Conservation (phyloP, 768 basidiomycete genomes). For the Podaxis rugospora region DNA sequence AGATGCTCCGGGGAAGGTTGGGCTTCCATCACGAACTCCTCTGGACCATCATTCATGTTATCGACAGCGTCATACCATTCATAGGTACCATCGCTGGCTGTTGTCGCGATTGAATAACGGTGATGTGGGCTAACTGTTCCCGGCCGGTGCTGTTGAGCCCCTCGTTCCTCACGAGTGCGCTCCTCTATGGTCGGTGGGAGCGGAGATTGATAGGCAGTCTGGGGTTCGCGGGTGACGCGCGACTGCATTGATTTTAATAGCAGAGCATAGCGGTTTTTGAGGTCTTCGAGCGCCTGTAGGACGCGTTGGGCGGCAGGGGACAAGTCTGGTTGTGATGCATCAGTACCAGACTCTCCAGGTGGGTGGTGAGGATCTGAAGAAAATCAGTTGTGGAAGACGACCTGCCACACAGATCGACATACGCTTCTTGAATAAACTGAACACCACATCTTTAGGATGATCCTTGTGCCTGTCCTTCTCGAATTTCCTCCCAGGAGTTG, state of each 20-base stretch:
- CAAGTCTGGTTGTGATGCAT: background rate
- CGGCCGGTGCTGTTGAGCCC: slow-evolving; percentile 13
- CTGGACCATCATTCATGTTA: slow-evolving; percentile 59
- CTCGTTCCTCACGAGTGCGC: slow-evolving; percentile 1
- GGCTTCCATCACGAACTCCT: slow-evolving; percentile 65
- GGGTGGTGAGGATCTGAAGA: slow-evolving; percentile 16
- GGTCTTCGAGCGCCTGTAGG: slow-evolving; percentile 4
- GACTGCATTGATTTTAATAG: slow-evolving; percentile 9
- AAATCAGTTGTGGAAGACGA: background rate
- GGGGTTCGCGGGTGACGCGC: background rate
- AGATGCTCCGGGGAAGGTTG: slow-evolving; percentile 34
- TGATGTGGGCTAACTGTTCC: slow-evolving; percentile 21
- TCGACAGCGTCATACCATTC: slow-evolving; percentile 82
- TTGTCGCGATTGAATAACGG: slow-evolving; percentile 44
- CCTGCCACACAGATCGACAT: slow-evolving; percentile 14
- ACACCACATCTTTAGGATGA: slow-evolving; percentile 30
- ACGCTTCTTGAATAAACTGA: slow-evolving; percentile 65
- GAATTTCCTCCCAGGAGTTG: slow-evolving; percentile 38
- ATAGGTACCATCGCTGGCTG: slow-evolving; percentile 44
- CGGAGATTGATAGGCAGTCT: slow-evolving; percentile 10
- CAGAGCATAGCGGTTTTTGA: slow-evolving; percentile 11
- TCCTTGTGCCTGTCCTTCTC: slow-evolving; percentile 49
- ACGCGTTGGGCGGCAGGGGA: slow-evolving; percentile 1
- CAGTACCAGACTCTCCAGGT: background rate
- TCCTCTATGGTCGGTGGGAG: slow-evolving; percentile 12